Conservation (phyloP, 495 filamentous ascomycete genomes). For the Aspergillus incahuasiensis region DNA sequence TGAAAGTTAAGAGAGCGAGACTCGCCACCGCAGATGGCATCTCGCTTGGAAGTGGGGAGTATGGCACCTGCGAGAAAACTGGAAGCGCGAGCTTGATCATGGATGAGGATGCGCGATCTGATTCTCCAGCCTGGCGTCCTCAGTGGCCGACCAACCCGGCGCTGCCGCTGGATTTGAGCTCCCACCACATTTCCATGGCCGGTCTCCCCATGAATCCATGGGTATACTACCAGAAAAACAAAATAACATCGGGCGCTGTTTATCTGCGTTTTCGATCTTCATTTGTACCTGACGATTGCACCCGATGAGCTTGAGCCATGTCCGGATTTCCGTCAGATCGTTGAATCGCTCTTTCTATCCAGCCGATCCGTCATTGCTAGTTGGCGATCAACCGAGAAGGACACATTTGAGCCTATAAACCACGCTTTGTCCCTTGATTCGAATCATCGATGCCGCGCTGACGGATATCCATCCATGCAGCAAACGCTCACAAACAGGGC, state of each 20-base stretch:
- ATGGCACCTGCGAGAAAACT: background rate
- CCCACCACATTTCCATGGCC: conserved; percentile 10
- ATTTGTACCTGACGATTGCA: background rate
- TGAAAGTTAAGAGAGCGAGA: background rate
- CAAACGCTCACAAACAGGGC: background rate
- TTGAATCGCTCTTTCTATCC: background rate
- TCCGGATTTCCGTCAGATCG: background rate
- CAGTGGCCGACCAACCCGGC: conserved; percentile 10
- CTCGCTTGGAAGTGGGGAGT: conserved; percentile 8
- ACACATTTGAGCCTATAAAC: background rate
- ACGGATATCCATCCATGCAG: background rate
- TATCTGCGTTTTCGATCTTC: background rate
- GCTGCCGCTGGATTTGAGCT: conserved; percentile 4
- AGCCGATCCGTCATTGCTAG: background rate
- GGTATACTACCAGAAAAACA: background rate
- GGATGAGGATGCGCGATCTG: conserved; percentile 1
- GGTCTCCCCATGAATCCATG: background rate
- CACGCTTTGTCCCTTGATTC: background rate
- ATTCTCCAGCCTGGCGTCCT: background rate
- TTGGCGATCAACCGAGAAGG: background rate
- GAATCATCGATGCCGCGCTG: background rate
- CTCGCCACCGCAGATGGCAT: conserved; percentile 22
- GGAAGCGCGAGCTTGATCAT: conserved; percentile 6
- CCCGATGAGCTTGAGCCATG: background rate
- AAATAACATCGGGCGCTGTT: background rate